phyloP scores from a whole-genome alignment of 83 land plant genomes.

The Diphasiastrum complanatum region DNA sequence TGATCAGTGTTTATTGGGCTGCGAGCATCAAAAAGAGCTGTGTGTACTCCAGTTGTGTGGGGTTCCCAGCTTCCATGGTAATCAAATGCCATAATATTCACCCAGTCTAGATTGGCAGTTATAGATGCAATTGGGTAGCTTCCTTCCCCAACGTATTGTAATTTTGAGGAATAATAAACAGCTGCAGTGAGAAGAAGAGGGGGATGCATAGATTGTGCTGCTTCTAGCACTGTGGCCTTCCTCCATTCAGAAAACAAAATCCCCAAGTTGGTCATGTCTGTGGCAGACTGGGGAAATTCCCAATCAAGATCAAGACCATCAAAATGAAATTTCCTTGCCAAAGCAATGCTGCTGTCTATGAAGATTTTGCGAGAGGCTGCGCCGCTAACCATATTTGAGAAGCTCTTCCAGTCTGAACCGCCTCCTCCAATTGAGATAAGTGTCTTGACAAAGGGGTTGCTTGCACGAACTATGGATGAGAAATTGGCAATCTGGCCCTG shows the following conservation, averaged over 20 bases:
- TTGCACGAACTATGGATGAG: neutral
- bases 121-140: constrained; percentile 3
- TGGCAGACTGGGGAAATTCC: neutral
- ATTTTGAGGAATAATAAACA: neutral
- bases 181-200: constrained; percentile 5
- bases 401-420: neutral
- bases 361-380: constrained; percentile 1
- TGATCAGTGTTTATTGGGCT: neutral
- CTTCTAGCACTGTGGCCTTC: too few species aligned
- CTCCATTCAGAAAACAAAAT: constrained; percentile 5
- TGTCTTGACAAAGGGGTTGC: constrained; percentile 2
- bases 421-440: constrained; percentile 13
- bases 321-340: neutral
- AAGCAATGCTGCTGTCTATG: constrained; percentile 5
- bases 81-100: constrained; percentile 4
- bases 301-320: constrained; percentile 14
- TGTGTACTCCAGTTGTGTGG: constrained; percentile 1
- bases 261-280: constrained; percentile 10
- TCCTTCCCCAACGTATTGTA: constrained; percentile 2
- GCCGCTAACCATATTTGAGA: neutral
- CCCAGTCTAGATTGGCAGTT: constrained; percentile 3
- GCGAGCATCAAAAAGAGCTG: constrained; percentile 2
- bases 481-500: neutral
- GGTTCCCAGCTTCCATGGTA: too few species aligned
- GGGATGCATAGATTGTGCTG: neutral